These are phyloP conservation scores for Silene noctiflora DNA, from an alignment of 179 eudicot species.

Conservation along the genomic window DNA sequence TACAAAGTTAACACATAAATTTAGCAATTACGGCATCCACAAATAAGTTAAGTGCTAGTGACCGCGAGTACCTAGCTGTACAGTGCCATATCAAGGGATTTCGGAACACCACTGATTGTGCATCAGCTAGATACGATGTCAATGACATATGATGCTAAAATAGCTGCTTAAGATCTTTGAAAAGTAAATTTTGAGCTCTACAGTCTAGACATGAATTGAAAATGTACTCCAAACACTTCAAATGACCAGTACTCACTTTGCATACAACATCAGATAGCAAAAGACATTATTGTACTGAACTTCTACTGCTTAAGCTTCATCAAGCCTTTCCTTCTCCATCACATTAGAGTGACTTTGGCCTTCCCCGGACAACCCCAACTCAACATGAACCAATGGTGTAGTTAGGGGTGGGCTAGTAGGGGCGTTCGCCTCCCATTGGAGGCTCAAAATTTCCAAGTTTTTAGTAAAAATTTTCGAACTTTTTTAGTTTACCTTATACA, in stretches of 20 bases:
- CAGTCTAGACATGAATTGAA: not conserved
- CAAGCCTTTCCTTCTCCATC: too few species aligned
- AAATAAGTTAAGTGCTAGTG: not conserved
- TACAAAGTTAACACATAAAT: not conserved
- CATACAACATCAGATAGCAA: not conserved
- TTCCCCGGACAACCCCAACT: not conserved
- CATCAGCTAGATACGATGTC: not conserved
- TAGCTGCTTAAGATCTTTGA: not conserved
- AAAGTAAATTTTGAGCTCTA: not conserved
- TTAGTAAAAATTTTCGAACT: too few species aligned
- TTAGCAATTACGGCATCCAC: not conserved
- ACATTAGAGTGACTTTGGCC: too few species aligned
- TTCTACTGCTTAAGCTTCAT: too few species aligned
- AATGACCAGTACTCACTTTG: too few species aligned
- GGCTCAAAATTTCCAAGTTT: too few species aligned
- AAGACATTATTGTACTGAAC: not conserved
- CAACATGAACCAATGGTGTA: too few species aligned
- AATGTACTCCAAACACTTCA: too few species aligned
- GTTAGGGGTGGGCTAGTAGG: too few species aligned
- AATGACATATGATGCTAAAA: not conserved
- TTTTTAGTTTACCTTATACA: too few species aligned
- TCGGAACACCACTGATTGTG: not conserved
- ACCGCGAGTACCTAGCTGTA: not conserved
- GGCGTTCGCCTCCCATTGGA: too few species aligned
- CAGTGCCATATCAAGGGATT: not conserved